phyloP scores from a whole-genome alignment of 2,329 filamentous ascomycete genomes.

The Exophiala calicioides region DNA sequence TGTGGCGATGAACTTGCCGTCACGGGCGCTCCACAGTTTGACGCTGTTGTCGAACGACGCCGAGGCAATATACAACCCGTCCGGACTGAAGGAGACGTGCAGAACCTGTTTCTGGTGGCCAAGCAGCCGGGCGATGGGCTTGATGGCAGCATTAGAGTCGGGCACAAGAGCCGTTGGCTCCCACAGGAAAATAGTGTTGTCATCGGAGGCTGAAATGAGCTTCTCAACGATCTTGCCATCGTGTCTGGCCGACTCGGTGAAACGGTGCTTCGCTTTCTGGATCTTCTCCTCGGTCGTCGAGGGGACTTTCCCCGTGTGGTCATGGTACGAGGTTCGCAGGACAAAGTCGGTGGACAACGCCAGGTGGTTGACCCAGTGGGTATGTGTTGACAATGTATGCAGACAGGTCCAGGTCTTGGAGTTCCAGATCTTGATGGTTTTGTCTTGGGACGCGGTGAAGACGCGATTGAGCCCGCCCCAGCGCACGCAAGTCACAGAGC shows the following conservation, averaged over 20 bases:
- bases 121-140: slow-evolving; percentile 83
- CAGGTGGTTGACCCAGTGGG: slow-evolving; percentile 94
- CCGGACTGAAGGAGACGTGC: slow-evolving; percentile 90
- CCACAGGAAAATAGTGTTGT: slow-evolving; percentile 97
- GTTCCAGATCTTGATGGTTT: slow-evolving; percentile 90
- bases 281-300: slow-evolving; percentile 68
- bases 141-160: slow-evolving; percentile 58
- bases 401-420: slow-evolving; percentile 74
- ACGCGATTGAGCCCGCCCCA: slow-evolving; percentile 91
- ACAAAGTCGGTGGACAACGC: slow-evolving; percentile 91
- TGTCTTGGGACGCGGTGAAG: slow-evolving; percentile 86
- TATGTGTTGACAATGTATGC: slow-evolving; percentile 78
- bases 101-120: slow-evolving; percentile 98
- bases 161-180: slow-evolving; percentile 60
- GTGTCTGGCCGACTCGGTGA: slow-evolving; percentile 79
- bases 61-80: slow-evolving; percentile 83
- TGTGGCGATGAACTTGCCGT: slow-evolving; percentile 81
- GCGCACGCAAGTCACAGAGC: slow-evolving; percentile 82
- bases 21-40: slow-evolving; percentile 82
- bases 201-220: slow-evolving; percentile 86
- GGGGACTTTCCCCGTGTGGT: slow-evolving; percentile 74
- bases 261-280: slow-evolving; percentile 74
- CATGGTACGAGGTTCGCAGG: slow-evolving; percentile 80
- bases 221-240: slow-evolving; percentile 78
- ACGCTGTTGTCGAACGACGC: slow-evolving; percentile 93